phyloP scores from a whole-genome alignment of 2,329 filamentous ascomycete genomes.

The Xylariaceae sp. region DNA sequence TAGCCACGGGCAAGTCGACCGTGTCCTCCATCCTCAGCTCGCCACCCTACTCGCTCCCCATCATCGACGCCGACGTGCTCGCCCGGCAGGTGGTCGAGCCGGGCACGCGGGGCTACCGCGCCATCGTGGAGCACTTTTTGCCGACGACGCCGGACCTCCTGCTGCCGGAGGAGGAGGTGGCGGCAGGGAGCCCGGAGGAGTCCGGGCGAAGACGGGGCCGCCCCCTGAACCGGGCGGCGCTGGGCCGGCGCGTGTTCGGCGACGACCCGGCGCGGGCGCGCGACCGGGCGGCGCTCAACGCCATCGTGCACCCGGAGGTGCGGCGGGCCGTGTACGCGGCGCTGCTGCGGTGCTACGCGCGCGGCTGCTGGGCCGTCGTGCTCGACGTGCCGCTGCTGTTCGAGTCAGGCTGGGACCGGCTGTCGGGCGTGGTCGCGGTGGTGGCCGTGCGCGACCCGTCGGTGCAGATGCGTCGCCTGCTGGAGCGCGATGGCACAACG shows the following conservation, averaged over 20 bases:
- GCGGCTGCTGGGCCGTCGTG: slow-evolving; percentile 80
- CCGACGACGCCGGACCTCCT: slow-evolving; percentile 81
- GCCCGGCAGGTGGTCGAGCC: slow-evolving; percentile 93
- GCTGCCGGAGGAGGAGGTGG: slow-evolving; percentile 50
- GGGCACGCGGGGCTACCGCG: slow-evolving; percentile 73
- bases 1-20: slow-evolving; percentile 96
- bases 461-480: slow-evolving; percentile 74
- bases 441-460: slow-evolving; percentile 75
- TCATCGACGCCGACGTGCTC: slow-evolving; percentile 90
- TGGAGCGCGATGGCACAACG: slow-evolving; percentile 64
- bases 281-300: slow-evolving; percentile 73
- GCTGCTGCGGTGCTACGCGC: slow-evolving; percentile 65
- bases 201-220: slow-evolving; percentile 56
- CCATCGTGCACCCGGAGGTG: slow-evolving; percentile 89
- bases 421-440: slow-evolving; percentile 80
- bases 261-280: slow-evolving; percentile 58
- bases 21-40: slow-evolving; percentile 76
- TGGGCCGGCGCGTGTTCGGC: slow-evolving; percentile 84
- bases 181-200: slow-evolving; percentile 41
- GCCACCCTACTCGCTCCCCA: slow-evolving; percentile 75
- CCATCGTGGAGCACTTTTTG: slow-evolving; percentile 75
- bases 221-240: slow-evolving; percentile 75
- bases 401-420: slow-evolving; percentile 75
- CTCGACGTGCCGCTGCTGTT: slow-evolving; percentile 89
- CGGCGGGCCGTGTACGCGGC: slow-evolving; percentile 71